Conservation (phyloP, 2,329 filamentous ascomycete genomes). For the Aspergillus hiratsukae region DNA sequence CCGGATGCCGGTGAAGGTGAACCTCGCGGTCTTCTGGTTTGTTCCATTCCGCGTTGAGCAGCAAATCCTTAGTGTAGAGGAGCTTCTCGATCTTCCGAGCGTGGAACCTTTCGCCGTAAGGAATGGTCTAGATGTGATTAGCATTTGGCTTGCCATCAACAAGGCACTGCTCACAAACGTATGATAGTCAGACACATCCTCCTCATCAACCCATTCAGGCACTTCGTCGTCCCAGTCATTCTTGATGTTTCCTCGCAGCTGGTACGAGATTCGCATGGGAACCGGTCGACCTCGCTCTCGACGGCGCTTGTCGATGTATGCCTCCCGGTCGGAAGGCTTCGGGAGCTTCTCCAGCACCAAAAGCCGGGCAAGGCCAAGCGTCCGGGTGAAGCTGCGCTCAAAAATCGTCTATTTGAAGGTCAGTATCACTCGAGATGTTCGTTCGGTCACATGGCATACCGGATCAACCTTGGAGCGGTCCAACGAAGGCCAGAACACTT, state of each 20-base stretch:
- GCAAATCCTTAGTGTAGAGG: constrained; percentile 73
- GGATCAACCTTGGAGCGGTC: constrained; percentile 75
- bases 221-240: constrained; percentile 73
- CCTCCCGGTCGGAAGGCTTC: constrained; percentile 61
- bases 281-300: constrained; percentile 67
- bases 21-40: constrained; percentile 68
- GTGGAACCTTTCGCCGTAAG: constrained; percentile 35
- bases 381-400: constrained; percentile 72
- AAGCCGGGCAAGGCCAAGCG: constrained; percentile 71
- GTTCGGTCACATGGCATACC: constrained; percentile 12
- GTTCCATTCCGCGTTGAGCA: constrained; percentile 87
- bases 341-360: constrained; percentile 77
- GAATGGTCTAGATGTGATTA: constrained; percentile 27
- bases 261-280: constrained; percentile 26
- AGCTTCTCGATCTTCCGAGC: constrained; percentile 68
- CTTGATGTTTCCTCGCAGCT: constrained; percentile 68
- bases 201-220: constrained; percentile 73
- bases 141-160: background rate
- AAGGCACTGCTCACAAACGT: constrained; percentile 54
- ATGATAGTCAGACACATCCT: constrained; percentile 75
- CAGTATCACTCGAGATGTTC: background rate
- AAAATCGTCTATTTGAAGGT: constrained; percentile 59
- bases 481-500: constrained; percentile 72
- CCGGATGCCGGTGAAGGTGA: constrained; percentile 76
- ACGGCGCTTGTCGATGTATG: constrained; percentile 66